These are phyloP conservation scores for Solanum hybrid DNA, from an alignment of 305 asterid genomes.

Conservation along the genomic window DNA sequence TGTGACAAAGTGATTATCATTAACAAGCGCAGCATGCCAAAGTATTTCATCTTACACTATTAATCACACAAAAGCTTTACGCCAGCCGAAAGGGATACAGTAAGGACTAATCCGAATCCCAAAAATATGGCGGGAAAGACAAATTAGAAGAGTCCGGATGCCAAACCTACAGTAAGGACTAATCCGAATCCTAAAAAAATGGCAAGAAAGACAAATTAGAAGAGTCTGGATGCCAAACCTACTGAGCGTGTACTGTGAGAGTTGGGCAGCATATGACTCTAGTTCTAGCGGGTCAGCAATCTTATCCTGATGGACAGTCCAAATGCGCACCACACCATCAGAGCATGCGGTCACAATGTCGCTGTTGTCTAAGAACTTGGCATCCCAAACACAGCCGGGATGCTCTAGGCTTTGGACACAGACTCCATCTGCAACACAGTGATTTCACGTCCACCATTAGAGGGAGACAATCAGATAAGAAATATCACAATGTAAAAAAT, in stretches of 20 bases:
- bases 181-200: not conserved
- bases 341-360: constrained; percentile 94
- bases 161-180: constrained; percentile 38
- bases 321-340: constrained; percentile 83
- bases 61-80: not conserved
- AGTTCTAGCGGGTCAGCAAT: constrained; percentile 56
- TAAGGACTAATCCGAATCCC: not conserved
- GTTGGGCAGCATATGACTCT: constrained; percentile 47
- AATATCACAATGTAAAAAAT: not conserved
- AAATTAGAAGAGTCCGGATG: not conserved
- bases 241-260: constrained; percentile 78
- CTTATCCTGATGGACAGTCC: constrained; percentile 68
- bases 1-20: not conserved
- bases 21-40: not conserved
- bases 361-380: constrained; percentile 80
- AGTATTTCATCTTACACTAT: not conserved
- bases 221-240: constrained; percentile 32
- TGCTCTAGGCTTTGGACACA: constrained; percentile 91
- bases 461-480: not conserved
- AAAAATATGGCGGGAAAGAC: not conserved
- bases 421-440: constrained; percentile 64
- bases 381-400: constrained; percentile 99
- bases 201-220: not conserved
- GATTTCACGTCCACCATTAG: not conserved
- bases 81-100: not conserved